Conservation (phyloP, 2,329 filamentous ascomycete genomes). For the Seiridium unicorne region DNA sequence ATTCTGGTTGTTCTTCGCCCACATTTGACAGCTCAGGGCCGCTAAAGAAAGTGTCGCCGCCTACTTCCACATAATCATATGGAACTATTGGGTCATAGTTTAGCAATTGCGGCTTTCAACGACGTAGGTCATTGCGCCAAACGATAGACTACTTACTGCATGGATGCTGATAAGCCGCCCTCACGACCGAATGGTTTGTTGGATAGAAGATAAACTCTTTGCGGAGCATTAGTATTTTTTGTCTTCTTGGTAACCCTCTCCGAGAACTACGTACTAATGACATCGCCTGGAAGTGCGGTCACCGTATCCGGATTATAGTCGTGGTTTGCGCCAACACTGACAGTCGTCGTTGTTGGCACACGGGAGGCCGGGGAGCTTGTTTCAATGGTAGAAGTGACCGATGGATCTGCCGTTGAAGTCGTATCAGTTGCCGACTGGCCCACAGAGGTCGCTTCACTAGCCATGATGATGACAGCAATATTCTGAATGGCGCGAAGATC, state of each 20-base stretch:
- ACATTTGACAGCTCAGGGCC: not conserved
- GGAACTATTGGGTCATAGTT: not conserved
- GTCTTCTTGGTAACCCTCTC: not conserved
- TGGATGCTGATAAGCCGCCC: not conserved
- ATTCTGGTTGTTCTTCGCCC: not conserved
- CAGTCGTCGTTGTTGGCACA: not conserved
- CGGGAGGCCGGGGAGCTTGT: not conserved
- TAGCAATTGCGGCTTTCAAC: not conserved
- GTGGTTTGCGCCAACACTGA: not conserved
- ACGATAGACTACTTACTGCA: not conserved
- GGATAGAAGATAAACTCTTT: conserved; percentile 1
- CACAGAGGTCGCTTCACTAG: not conserved
- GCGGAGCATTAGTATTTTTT: not conserved
- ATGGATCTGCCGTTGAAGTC: not conserved
- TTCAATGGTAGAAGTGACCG: not conserved
- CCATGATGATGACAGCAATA: conserved; percentile 1
- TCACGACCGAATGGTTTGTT: conserved; percentile 2
- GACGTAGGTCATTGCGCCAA: not conserved
- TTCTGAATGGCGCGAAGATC: not conserved
- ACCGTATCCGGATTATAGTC: not conserved
- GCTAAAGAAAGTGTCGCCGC: conserved; percentile 5
- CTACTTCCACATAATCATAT: conserved; percentile 1
- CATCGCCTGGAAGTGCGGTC: not conserved
- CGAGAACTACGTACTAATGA: not conserved
- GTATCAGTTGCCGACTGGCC: not conserved